These are phyloP conservation scores for Chrysanthemum seticuspe DNA, from an alignment of 129 eudicot genomes.

Conservation along the genomic window DNA sequence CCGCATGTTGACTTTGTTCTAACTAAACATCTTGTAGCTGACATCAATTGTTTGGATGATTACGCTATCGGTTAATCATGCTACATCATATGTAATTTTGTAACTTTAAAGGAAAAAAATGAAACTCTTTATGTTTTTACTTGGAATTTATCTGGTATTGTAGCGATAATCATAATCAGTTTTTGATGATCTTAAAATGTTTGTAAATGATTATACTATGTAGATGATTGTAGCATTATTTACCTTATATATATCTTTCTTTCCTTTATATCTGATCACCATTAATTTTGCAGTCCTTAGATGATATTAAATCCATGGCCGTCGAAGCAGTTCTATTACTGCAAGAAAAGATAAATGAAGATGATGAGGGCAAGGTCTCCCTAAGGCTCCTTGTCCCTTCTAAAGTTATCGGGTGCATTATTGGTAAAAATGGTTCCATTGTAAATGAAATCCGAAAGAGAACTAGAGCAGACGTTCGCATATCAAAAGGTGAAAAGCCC, in stretches of 20 bases:
- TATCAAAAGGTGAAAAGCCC: conserved; percentile 86
- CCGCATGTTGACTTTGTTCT: no score
- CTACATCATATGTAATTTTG: no score
- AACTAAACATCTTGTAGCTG: no score
- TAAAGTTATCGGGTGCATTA: conserved; percentile 84
- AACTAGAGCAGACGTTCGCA: conserved; percentile 83
- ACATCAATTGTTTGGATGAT: no score
- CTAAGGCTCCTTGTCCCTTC: conserved; percentile 84
- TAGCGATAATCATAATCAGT: no score
- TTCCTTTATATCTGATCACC: neutral
- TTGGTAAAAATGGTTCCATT: conserved; percentile 94
- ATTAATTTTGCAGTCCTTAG: conserved; percentile 52
- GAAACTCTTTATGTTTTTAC: no score
- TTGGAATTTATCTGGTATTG: no score
- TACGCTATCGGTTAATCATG: no score
- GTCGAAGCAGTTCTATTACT: conserved; percentile 94
- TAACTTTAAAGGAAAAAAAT: no score
- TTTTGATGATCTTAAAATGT: no score
- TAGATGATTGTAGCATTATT: no score
- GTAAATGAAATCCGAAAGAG: conserved; percentile 90
- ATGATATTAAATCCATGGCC: conserved; percentile 85
- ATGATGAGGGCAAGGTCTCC: conserved; percentile 59
- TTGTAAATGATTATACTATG: no score
- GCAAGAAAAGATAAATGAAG: conserved; percentile 88
- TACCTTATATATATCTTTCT: neutral